Evolutionary conservation across 306 rosid genomes (phyloP).

Genomic region (Vigna trinervia): DNA sequence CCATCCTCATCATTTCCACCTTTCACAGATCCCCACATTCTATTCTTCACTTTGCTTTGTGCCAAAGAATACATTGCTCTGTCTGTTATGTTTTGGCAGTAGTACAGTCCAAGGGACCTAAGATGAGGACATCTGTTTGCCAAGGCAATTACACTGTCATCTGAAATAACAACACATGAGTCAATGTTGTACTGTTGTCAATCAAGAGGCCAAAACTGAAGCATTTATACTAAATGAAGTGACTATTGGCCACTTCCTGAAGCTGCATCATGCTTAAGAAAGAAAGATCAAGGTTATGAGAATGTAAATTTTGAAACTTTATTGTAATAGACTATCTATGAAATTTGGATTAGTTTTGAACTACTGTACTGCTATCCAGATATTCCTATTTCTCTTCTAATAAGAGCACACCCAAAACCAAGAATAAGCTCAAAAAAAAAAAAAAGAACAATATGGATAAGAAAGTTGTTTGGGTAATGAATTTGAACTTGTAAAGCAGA

Average conservation of each 20-base stretch:
- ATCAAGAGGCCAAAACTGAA: neutral
- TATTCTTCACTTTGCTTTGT: conserved; percentile 70
- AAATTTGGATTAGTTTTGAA: neutral
- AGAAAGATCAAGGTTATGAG: neutral
- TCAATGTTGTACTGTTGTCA: neutral
- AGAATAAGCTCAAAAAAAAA: conserved; percentile 9
- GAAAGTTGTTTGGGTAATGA: neutral
- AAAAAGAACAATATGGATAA: neutral
- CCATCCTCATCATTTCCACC: conserved; percentile 73
- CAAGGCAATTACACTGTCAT: conserved; percentile 89
- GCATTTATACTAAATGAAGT: conserved; percentile 2
- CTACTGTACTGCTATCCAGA: neutral
- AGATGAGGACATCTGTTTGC: conserved; percentile 74
- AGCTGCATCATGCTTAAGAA: conserved; percentile 42
- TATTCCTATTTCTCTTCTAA: neutral
- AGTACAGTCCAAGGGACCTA: conserved; percentile 87
- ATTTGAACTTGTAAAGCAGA: neutral
- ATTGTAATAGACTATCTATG: no score
- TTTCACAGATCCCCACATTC: conserved; percentile 68
- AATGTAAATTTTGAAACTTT: conserved; percentile 5
- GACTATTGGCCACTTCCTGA: conserved; percentile 30
- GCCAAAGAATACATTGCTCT: conserved; percentile 95
- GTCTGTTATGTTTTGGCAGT: conserved; percentile 93
- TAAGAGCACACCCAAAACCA: neutral
- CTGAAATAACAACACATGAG: conserved; percentile 54